Conservation (phyloP, 345 rosid genomes). For the Brassica cretica region DNA sequence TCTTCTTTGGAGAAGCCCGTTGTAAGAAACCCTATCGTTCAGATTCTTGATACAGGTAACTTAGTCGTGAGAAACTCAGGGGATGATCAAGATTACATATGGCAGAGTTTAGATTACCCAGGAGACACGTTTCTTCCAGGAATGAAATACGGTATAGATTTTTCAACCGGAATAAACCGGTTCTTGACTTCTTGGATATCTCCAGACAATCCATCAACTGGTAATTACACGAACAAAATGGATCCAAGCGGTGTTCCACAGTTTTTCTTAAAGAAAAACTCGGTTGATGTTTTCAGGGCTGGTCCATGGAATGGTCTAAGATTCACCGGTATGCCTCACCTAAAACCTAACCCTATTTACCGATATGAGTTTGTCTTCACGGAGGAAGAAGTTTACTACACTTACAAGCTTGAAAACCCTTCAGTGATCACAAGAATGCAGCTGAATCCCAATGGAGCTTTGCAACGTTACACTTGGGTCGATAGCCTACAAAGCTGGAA, state of each 20-base stretch:
- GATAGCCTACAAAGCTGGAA: slow-evolving; percentile 54
- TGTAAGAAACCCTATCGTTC: slow-evolving; percentile 44
- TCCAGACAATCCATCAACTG: slow-evolving; percentile 66
- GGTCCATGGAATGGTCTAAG: slow-evolving; percentile 83
- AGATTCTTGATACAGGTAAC: slow-evolving; percentile 73
- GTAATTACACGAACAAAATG: slow-evolving; percentile 57
- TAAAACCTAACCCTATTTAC: slow-evolving; percentile 44
- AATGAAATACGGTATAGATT: slow-evolving; percentile 80
- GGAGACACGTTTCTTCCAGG: slow-evolving; percentile 74
- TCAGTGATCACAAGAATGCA: slow-evolving; percentile 54
- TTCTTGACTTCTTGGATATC: slow-evolving; percentile 65
- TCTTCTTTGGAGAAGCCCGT: slow-evolving; percentile 24
- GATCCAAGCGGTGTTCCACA: slow-evolving; percentile 72
- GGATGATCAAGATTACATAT: slow-evolving; percentile 41
- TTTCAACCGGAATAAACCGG: slow-evolving; percentile 48
- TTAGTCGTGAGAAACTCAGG: slow-evolving; percentile 60
- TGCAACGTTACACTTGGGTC: slow-evolving; percentile 64
- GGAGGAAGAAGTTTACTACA: slow-evolving; percentile 39
- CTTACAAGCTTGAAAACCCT: slow-evolving; percentile 36
- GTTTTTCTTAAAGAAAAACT: slow-evolving; percentile 46
- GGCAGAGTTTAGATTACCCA: slow-evolving; percentile 91
- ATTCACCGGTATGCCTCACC: slow-evolving; percentile 40
- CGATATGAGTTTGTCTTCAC: slow-evolving; percentile 47
- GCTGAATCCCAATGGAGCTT: slow-evolving; percentile 48
- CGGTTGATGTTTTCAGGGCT: slow-evolving; percentile 41